Base-by-base conservation (phyloP, 495 filamentous ascomycete genomes). In the Penicillium macrosclerotiorum region DNA sequence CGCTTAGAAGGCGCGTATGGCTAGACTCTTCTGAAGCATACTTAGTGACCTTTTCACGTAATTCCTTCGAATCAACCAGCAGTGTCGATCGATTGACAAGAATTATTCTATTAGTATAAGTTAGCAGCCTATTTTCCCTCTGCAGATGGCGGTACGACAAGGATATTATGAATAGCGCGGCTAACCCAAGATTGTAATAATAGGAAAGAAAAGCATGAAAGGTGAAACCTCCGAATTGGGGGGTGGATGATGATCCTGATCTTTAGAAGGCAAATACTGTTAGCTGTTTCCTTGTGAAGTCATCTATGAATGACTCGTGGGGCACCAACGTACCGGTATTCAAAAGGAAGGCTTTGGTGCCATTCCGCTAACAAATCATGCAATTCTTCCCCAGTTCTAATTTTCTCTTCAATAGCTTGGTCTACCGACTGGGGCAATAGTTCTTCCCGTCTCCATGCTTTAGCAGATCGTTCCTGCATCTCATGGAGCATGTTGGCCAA, bases 371-470 rank as follows among this genome's bases (percentile, higher is more conserved):
- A 31, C 9, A 52, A 6, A 11, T 35, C 17, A 12, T 25, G 14
- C 19, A 52, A 18, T 9, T 52, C 42, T 35, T 42, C 49, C 25
- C 37, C 49, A n/a, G 49, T 52, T 24, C 23, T 20, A 3, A 52
- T 17, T 22, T 52, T 52, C 26, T 52, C 49, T 19, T 52, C 49
- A 13, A 52, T 52, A 3, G 49, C 42, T 31, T 52, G 29, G 8
- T 52, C 49, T 0, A 42, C 37, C 5, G 49, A 41, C 32, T 52
- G 49, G 14, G 49, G 43, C 22, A 52, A 8, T 37, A 35, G 41
- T 36, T 45, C 43, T 9, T 52, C 49, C 8, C 49, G 14, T 3
- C 42, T 40, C 49, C 49, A 52, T 13, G 49, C 38, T 19, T 32
- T 42, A 2, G 36, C 42, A 9, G 49, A 52, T 12, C 42, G 23